Evolutionary conservation across 2,329 filamentous ascomycete species (phyloP), one percentile per base, ranked within the genome.

Genomic region (Biscogniauxia marginata): DNA sequence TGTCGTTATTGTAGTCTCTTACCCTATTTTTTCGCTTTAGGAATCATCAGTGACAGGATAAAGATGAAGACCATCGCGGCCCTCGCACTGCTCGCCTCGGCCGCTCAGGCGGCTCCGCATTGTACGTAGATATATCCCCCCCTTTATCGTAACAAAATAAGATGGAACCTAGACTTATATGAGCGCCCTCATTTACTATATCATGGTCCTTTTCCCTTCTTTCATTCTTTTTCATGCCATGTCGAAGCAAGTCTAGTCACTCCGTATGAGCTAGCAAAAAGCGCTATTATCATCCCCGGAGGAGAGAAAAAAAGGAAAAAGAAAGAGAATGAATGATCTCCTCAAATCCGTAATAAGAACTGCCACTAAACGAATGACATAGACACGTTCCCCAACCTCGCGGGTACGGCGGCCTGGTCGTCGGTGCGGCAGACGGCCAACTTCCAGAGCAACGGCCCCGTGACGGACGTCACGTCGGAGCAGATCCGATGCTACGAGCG

Each of bases 401-500:
- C 58, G 3, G 67, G 68, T 45, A 69, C 67, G 8, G 24, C 64
- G 16, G 65, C 64, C 25, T 71, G 69, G 69, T 63, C 65, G 4
- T 69, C 66, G 7, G 70, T 78, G 47, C 73, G 76, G 46, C 70
- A 73, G 63, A 77, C 76, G 34, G 72, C 74, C 52, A 78, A 79
- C 68, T 76, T 73, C 61, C 75, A 77, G 63, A 71, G 66, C 53
- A 76, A 77, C 62, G 69, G 68, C 9, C 75, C 75, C 20, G 74
- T 77, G 7, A 72, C 69, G 1, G 73, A 76, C 53, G 75, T 77
- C 21, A 71, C 58, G 19, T 74, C 71, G 21, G 49, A 69, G 0
- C 69, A 70, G 44, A 77, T 77, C 69, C 74, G 74, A 13, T 78
- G 75, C 68, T 77, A 74, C 67, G 67, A 77, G 65, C 60, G 55